phyloP scores from a whole-genome alignment of 2,329 filamentous ascomycete species.

The Xylaria sp. region DNA sequence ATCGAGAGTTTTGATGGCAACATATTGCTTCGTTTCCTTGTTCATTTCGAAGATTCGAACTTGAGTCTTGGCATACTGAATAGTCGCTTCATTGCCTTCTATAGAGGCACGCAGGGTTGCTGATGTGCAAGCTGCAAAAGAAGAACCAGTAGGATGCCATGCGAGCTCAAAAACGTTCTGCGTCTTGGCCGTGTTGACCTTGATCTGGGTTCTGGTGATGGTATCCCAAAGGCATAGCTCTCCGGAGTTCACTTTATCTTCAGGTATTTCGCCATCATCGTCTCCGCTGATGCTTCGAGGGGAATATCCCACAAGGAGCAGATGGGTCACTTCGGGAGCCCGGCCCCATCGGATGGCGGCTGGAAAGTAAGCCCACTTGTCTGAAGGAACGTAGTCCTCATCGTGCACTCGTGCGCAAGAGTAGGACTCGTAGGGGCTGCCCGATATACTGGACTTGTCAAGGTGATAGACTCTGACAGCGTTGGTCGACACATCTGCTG shows the following conservation, averaged over 20 bases:
- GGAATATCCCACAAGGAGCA: conserved; percentile 59
- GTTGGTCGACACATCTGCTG: conserved; percentile 48
- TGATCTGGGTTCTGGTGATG: conserved; percentile 38
- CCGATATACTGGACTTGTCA: conserved; percentile 7
- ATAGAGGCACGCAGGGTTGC: conserved; percentile 37
- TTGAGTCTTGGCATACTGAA: conserved; percentile 48
- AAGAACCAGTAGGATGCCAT: conserved; percentile 53
- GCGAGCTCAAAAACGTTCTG: conserved; percentile 60
- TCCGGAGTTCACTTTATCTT: conserved; percentile 51
- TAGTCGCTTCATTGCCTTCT: conserved; percentile 31
- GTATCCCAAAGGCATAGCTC: conserved; percentile 58
- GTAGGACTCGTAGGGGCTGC: conserved; percentile 27
- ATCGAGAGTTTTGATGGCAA: conserved; percentile 50
- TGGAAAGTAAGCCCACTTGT: conserved; percentile 58
- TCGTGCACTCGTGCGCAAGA: conserved; percentile 31
- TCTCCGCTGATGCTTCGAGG: conserved; percentile 49
- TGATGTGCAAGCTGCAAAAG: conserved; percentile 55
- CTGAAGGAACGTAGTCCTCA: conserved; percentile 32
- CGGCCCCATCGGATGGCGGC: conserved; percentile 59
- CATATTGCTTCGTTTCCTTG: conserved; percentile 34
- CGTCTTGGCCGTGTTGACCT: conserved; percentile 46
- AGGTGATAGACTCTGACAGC: conserved; percentile 55
- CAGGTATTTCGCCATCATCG: conserved; percentile 51
- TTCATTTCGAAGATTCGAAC: conserved; percentile 48
- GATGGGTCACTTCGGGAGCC: conserved; percentile 39